A percentile compares a stretch with the other conserved stretches of the same genome.
Evolutionary conservation across 2,329 filamentous ascomycete species (phyloP).

Genomic region (Curvularia spicifera): DNA sequence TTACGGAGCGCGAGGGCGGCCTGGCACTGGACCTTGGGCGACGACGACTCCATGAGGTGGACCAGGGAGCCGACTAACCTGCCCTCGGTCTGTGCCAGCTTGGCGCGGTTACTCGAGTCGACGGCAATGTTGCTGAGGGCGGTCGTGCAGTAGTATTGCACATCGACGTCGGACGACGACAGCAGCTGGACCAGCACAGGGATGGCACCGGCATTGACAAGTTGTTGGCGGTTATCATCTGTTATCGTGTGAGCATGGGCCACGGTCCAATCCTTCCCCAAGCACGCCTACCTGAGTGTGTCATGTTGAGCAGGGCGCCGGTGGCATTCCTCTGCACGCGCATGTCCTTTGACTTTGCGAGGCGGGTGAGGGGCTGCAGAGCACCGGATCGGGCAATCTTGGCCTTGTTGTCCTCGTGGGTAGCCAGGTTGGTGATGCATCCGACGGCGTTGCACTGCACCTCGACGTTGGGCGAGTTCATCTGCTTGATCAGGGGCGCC

Average conservation of each 20-base stretch:
- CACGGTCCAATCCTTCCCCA: background rate
- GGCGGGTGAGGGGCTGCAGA: conserved; percentile 83
- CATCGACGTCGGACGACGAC: conserved; percentile 90
- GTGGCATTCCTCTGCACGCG: conserved; percentile 97
- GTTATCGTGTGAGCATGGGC: conserved; percentile 30
- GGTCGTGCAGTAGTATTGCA: conserved; percentile 99
- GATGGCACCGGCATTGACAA: conserved; percentile 97
- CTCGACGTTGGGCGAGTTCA: conserved; percentile 97
- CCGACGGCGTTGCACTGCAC: conserved; percentile 99
- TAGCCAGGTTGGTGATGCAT: conserved; percentile 97
- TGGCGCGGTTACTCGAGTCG: conserved; percentile 86
- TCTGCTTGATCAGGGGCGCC: conserved; percentile 91
- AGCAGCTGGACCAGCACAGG: conserved; percentile 95
- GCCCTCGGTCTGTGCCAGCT: conserved; percentile 87
- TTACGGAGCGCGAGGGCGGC: conserved; percentile 93
- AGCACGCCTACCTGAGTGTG: conserved; percentile 79
- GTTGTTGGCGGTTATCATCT: conserved; percentile 98
- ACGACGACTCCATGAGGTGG: conserved; percentile 95
- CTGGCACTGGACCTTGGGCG: conserved; percentile 93
- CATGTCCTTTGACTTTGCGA: conserved; percentile 99
- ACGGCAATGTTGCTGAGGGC: conserved; percentile 98
- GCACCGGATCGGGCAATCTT: conserved; percentile 97
- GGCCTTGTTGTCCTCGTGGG: conserved; percentile 98
- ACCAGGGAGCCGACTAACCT: conserved; percentile 93
- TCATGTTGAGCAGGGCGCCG: conserved; percentile 97